These are phyloP conservation scores for Cryptosporidium tyzzeri DNA, from an alignment of 169 alveolate genomes.

Conservation along the genomic window DNA sequence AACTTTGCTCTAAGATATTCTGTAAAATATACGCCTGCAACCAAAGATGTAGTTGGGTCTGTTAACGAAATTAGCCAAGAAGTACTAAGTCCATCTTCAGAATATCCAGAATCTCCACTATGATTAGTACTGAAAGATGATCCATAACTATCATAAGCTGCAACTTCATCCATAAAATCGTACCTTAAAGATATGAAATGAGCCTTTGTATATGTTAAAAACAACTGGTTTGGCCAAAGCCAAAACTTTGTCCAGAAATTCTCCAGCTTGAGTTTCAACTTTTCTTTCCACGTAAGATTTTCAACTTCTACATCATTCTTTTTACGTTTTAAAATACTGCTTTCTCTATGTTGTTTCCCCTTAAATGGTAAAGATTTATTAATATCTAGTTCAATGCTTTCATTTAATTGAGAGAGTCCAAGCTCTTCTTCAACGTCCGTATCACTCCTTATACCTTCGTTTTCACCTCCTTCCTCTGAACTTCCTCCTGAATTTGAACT, in stretches of 20 bases:
- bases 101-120: slow-evolving; percentile 32
- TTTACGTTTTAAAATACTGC: slow-evolving; percentile 4
- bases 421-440: slow-evolving; percentile 42
- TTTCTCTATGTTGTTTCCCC: slow-evolving; percentile 4
- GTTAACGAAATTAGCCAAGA: slow-evolving; percentile 67
- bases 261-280: neutral
- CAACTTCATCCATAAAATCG: slow-evolving; percentile 75
- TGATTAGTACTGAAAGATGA: slow-evolving; percentile 45
- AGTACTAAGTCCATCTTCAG: slow-evolving; percentile 22
- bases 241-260: slow-evolving; percentile 24
- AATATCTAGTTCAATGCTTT: slow-evolving; percentile 50
- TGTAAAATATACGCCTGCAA: slow-evolving; percentile 72
- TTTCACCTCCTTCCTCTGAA: slow-evolving; percentile 15
- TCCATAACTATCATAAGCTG: slow-evolving; percentile 70
- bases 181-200: slow-evolving; percentile 68
- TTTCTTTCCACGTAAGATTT: slow-evolving; percentile 34
- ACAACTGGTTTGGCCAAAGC: slow-evolving; percentile 58
- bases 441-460: neutral
- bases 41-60: slow-evolving; percentile 63
- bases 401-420: slow-evolving; percentile 31
- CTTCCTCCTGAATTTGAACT: slow-evolving; percentile 18
- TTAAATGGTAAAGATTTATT: neutral
- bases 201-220: slow-evolving; percentile 65
- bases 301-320: neutral
- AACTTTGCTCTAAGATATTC: slow-evolving; percentile 64